phyloP scores from a whole-genome alignment of 23 red algal species.

The Gracilaria caudata region DNA sequence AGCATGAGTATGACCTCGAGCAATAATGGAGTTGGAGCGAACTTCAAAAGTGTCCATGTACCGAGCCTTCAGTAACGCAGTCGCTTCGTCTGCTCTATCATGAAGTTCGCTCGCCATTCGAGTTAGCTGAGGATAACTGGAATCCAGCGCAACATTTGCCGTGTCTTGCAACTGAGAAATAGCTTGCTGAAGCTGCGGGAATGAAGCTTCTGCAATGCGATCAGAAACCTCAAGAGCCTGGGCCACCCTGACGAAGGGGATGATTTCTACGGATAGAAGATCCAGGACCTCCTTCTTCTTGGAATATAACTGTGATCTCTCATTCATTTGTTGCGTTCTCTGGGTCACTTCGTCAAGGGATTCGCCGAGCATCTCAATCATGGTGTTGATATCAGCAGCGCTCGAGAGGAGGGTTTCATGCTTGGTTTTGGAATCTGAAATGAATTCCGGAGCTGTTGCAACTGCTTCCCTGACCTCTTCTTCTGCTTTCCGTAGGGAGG shows the following conservation, averaged over 20 bases:
- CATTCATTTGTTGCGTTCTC: constrained; percentile 33
- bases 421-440: constrained; percentile 16
- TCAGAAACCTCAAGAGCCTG: constrained; percentile 47
- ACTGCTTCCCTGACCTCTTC: constrained; percentile 4
- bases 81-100: constrained; percentile 56
- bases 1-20: not conserved
- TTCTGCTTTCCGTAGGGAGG: constrained; percentile 19
- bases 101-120: constrained; percentile 44
- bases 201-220: constrained; percentile 23
- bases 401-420: constrained; percentile 36
- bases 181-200: constrained; percentile 38
- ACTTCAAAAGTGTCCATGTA: constrained; percentile 68
- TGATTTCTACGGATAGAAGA: constrained; percentile 34
- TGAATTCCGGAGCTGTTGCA: constrained; percentile 43
- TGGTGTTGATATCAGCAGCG: constrained; percentile 16
- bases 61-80: constrained; percentile 56
- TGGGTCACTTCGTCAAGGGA: constrained; percentile 71
- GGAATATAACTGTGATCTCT: constrained; percentile 21
- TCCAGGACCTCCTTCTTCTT: constrained; percentile 39
- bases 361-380: constrained; percentile 68
- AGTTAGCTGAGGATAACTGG: constrained; percentile 30
- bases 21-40: constrained; percentile 34
- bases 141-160: constrained; percentile 20
- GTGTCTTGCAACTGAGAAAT: constrained; percentile 31
- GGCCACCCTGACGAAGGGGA: constrained; percentile 43